Conservation (phyloP, 192 early-diverging fungal genomes). For the Linderina pennispora region DNA sequence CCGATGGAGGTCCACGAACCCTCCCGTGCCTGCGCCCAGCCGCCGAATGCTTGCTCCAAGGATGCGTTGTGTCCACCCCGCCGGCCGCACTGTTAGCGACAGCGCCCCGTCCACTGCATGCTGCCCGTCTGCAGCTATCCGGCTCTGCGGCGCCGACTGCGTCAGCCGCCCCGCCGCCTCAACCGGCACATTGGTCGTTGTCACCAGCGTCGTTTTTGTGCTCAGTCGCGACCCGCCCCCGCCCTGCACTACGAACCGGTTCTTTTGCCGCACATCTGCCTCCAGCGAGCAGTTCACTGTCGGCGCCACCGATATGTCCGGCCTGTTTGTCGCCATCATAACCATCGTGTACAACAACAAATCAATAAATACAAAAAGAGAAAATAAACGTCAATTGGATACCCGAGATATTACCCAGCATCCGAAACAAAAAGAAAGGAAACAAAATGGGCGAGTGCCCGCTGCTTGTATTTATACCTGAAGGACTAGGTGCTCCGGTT, state of each 20-base stretch:
- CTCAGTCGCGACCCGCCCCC: slow-evolving; percentile 7
- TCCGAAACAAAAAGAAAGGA: neutral
- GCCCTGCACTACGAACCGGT: too few species aligned
- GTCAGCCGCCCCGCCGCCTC: too few species aligned
- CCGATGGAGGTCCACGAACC: slow-evolving; percentile 34
- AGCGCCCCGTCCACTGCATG: slow-evolving; percentile 35
- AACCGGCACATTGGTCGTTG: slow-evolving; percentile 1
- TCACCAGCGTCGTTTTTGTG: slow-evolving; percentile 11
- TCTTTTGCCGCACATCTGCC: neutral
- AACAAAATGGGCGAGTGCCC: too few species aligned
- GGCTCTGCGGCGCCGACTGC: neutral
- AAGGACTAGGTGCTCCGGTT: too few species aligned
- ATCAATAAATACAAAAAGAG: neutral
- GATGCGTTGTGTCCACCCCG: slow-evolving; percentile 27
- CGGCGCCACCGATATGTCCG: neutral
- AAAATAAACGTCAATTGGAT: neutral
- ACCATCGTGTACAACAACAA: neutral
- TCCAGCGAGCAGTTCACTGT: neutral
- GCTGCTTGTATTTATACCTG: too few species aligned
- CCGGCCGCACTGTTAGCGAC: slow-evolving; percentile 23
- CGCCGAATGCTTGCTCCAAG: slow-evolving; percentile 23
- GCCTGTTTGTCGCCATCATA: neutral
- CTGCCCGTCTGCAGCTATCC: neutral
- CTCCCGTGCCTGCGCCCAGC: slow-evolving; percentile 45
- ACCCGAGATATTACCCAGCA: neutral